These are phyloP conservation scores for Fusarium nodosum DNA, from an alignment of 2,329 filamentous ascomycete genomes.

Conservation along the genomic window DNA sequence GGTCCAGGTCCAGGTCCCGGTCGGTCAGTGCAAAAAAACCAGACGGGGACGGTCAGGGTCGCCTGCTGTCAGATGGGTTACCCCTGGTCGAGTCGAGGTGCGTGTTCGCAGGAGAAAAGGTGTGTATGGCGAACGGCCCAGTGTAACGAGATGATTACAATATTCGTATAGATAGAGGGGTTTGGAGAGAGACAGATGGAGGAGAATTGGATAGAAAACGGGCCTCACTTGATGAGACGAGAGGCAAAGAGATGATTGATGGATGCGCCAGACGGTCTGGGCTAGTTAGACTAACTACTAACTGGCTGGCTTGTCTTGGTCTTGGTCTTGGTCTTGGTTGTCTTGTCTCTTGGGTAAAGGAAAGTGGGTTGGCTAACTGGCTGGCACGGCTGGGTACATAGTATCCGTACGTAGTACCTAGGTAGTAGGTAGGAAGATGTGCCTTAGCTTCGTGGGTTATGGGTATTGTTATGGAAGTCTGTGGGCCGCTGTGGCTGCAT, in stretches of 20 bases:
- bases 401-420: no score
- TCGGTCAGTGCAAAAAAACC: conserved; percentile 48
- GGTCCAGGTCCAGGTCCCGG: conserved; percentile 40
- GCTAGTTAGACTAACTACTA: conserved; percentile 1
- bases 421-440: neutral
- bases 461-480: conserved; percentile 8
- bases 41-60: conserved; percentile 45
- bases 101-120: conserved; percentile 29
- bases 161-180: conserved; percentile 34
- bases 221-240: conserved; percentile 24
- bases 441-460: conserved; percentile 12
- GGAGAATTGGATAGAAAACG: conserved; percentile 30
- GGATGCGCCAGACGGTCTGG: conserved; percentile 35
- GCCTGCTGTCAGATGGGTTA: conserved; percentile 28
- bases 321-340: conserved; percentile 25
- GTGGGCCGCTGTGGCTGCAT: conserved; percentile 8
- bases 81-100: conserved; percentile 41
- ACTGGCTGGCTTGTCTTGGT: no score
- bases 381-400: no score
- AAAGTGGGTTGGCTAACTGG: conserved; percentile 28
- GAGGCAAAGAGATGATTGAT: conserved; percentile 34
- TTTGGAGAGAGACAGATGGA: conserved; percentile 12
- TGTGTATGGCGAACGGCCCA: conserved; percentile 12
- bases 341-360: conserved; percentile 25
- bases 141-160: conserved; percentile 19